Conservation (phyloP, 371 early-diverging fungal species). For the Smittium mucronatum region DNA sequence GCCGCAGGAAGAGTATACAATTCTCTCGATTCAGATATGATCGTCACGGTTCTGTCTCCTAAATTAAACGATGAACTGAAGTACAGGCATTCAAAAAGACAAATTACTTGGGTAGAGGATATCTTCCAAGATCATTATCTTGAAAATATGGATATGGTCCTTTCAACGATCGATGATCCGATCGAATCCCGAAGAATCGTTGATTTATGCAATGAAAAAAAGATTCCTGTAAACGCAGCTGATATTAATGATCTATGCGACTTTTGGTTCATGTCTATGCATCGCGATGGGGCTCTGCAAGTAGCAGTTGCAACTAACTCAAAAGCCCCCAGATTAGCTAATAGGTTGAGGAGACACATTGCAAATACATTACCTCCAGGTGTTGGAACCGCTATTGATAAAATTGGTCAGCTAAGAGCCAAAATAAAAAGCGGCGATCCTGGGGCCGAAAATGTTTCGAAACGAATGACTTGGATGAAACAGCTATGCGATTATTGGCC, state of each 20-base stretch:
- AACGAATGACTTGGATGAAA: constrained; percentile 73
- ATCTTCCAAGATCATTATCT: constrained; percentile 39
- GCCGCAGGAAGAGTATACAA: constrained; percentile 71
- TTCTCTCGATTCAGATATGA: constrained; percentile 65
- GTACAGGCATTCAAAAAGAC: constrained; percentile 41
- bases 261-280: constrained; percentile 81
- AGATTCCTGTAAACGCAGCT: constrained; percentile 84
- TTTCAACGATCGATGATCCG: constrained; percentile 67
- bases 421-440: constrained; percentile 56
- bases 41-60: constrained; percentile 56
- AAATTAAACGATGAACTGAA: constrained; percentile 51
- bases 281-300: constrained; percentile 69
- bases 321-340: constrained; percentile 74
- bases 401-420: constrained; percentile 52
- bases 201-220: constrained; percentile 41
- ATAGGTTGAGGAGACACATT: constrained; percentile 54
- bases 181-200: constrained; percentile 54
- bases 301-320: constrained; percentile 85
- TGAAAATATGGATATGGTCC: constrained; percentile 48
- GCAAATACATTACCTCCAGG: constrained; percentile 48
- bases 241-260: constrained; percentile 83
- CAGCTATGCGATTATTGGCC: constrained; percentile 57
- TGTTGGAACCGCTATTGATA: constrained; percentile 53
- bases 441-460: constrained; percentile 42
- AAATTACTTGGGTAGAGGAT: constrained; percentile 43